These are phyloP conservation scores for Collybia nuda DNA, from an alignment of 768 basidiomycete species.

Conservation along the genomic window DNA sequence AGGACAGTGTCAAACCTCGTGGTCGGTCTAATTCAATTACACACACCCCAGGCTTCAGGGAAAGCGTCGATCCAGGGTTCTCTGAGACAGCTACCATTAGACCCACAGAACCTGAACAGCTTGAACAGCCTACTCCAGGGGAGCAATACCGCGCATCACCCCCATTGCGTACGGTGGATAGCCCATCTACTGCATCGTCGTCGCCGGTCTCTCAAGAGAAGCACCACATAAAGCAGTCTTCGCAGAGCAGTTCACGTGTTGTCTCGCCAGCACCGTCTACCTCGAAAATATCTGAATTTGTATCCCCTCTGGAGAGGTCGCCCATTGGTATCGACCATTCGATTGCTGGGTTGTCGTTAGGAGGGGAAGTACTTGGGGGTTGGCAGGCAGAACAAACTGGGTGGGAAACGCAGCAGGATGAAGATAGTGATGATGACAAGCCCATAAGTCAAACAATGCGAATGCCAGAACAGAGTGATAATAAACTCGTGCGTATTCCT, in stretches of 20 bases:
- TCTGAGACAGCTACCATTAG: conserved; percentile 45
- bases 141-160: conserved; percentile 8
- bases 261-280: conserved; percentile 26
- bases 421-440: conserved; percentile 69
- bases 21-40: conserved; percentile 21
- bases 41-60: conserved; percentile 48
- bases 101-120: conserved; percentile 28
- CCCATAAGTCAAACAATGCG: conserved; percentile 55
- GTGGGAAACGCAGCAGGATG: conserved; percentile 42
- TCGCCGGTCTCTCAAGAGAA: conserved; percentile 14
- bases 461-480: conserved; percentile 24
- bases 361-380: conserved; percentile 33
- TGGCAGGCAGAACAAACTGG: conserved; percentile 55
- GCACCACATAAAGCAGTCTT: conserved; percentile 12
- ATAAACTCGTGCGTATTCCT: conserved; percentile 23
- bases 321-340: conserved; percentile 28
- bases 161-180: conserved; percentile 3
- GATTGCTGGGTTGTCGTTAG: conserved; percentile 36
- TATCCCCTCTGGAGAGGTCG: conserved; percentile 35
- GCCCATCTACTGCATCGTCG: conserved; percentile 26
- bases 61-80: conserved; percentile 41
- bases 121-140: conserved; percentile 19
- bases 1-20: conserved; percentile 29
- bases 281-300: conserved; percentile 21
- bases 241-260: conserved; percentile 16